These are phyloP conservation scores for Diutina mesorugosa DNA, from an alignment of 1,139 yeast genomes.

Conservation along the genomic window DNA sequence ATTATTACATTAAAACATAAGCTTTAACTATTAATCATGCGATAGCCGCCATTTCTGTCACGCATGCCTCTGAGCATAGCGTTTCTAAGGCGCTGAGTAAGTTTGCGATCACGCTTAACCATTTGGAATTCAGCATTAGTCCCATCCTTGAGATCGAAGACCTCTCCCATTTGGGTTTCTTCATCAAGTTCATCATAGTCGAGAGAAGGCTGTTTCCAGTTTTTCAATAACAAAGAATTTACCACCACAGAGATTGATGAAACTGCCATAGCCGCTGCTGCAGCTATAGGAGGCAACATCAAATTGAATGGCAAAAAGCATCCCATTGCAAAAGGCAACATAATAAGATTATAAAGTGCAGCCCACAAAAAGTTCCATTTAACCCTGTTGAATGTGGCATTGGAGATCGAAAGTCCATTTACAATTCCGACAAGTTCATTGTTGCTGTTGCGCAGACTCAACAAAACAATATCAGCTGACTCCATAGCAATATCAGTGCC, in stretches of 20 bases:
- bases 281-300: constrained; percentile 75
- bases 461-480: constrained; percentile 83
- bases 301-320: constrained; percentile 66
- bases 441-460: constrained; percentile 14
- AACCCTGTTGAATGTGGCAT: constrained; percentile 59
- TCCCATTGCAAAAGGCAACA: constrained; percentile 98
- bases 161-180: neutral
- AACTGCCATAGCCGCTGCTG: constrained; percentile 89
- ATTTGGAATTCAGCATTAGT: neutral
- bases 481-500: constrained; percentile 96
- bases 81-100: neutral
- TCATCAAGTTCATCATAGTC: constrained; percentile 5
- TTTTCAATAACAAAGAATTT: constrained; percentile 60
- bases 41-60: neutral
- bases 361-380: constrained; percentile 83
- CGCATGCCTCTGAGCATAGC: neutral
- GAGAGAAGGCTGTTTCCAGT: constrained; percentile 38
- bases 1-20: neutral
- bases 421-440: constrained; percentile 51
- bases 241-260: constrained; percentile 83
- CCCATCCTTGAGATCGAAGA: neutral
- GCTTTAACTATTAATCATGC: neutral
- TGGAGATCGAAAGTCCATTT: constrained; percentile 62
- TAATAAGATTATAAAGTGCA: constrained; percentile 63
- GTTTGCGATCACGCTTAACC: neutral